These are phyloP conservation scores for Globisporangium acanthophoron DNA, from an alignment of 352 stramenopile species.

Conservation along the genomic window DNA sequence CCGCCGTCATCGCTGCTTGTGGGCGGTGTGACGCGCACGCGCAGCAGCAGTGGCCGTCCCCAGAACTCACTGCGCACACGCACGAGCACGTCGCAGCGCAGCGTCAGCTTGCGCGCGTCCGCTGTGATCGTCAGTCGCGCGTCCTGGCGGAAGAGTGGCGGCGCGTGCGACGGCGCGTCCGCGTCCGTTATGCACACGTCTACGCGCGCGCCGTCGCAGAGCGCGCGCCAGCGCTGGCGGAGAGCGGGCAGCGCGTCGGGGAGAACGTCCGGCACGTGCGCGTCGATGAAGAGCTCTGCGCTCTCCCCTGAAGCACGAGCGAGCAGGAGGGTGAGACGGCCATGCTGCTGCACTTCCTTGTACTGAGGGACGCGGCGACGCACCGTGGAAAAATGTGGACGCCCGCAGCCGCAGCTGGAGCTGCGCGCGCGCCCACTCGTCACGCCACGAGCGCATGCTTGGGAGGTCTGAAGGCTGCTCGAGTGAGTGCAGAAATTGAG, in stretches of 20 bases:
- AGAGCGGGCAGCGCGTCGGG: conserved; percentile 5
- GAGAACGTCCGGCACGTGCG: conserved; percentile 12
- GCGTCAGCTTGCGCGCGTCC: conserved; percentile 17
- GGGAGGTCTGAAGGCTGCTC: too few relatives aligned
- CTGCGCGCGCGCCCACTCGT: conserved; percentile 60
- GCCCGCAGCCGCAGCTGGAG: conserved; percentile 47
- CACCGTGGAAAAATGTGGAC: conserved; percentile 63
- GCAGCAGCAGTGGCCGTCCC: conserved; percentile 44
- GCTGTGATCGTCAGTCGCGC: conserved; percentile 35
- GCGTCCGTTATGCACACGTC: conserved; percentile 45
- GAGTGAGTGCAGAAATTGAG: not conserved
- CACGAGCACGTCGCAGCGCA: conserved; percentile 45
- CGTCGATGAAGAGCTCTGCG: conserved; percentile 32
- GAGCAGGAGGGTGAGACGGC: not conserved
- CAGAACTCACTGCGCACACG: conserved; percentile 59
- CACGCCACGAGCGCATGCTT: conserved; percentile 47
- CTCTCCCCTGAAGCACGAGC: conserved; percentile 26
- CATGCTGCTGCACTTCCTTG: too few relatives aligned
- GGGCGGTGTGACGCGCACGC: conserved; percentile 40
- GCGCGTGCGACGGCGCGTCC: conserved; percentile 4
- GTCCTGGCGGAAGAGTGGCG: conserved; percentile 58
- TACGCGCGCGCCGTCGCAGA: conserved; percentile 42
- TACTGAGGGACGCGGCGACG: not conserved
- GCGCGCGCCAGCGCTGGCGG: conserved; percentile 28
- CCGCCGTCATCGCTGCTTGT: conserved; percentile 2